Evolutionary conservation across 78 protist genomes (phyloP), one percentile per base, ranked within the genome.

Genomic region (Guillardia theta): DNA sequence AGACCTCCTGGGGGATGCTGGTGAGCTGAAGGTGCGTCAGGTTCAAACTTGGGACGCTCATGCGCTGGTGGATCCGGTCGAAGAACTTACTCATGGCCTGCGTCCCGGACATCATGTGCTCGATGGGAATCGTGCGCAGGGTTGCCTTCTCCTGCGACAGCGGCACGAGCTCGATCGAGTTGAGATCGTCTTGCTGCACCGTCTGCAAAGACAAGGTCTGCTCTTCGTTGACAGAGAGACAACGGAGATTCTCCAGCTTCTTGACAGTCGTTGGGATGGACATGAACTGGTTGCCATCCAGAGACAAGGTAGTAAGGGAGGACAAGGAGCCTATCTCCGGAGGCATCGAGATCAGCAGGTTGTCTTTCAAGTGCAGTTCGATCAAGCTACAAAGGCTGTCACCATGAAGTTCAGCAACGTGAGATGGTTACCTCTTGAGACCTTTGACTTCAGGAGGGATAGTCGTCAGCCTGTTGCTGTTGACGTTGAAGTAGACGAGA

Each of bases 51-150:
- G 83, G 83, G 41, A 70, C 36, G 41, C 83, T 70, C 41, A 36
- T 43, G 15, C 83, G 83, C 83, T 70, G 83, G 83, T 70, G 83
- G 45, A 70, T 70, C 22, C 83, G n/a, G 83, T 70, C 83, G 46
- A 70, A 18, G 83, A 33, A 70, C 45, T 22, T 12, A 6, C 83
- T 18, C 83, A 70, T 70, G 10, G 83, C 22, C 46, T 70, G 46
- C 21, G 22, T 70, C 46, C 83, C 41, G 0, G n/a, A 22, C 4
- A 70, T 24, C 6, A 18, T 24, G 15, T 70, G 83, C 4, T 33
- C 33, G 9, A 36, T 36, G 46, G 83, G 83, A 1, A 70, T 3
- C 6, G n/a, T 70, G 83, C 41, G 33, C 41, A 70, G 83, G 41
- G 10, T 33, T 12, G 36, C 83, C 10, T 22, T 24, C 45, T 22